Base-by-base conservation (phyloP, 768 basidiomycete genomes). In the Zangia roseola region DNA sequence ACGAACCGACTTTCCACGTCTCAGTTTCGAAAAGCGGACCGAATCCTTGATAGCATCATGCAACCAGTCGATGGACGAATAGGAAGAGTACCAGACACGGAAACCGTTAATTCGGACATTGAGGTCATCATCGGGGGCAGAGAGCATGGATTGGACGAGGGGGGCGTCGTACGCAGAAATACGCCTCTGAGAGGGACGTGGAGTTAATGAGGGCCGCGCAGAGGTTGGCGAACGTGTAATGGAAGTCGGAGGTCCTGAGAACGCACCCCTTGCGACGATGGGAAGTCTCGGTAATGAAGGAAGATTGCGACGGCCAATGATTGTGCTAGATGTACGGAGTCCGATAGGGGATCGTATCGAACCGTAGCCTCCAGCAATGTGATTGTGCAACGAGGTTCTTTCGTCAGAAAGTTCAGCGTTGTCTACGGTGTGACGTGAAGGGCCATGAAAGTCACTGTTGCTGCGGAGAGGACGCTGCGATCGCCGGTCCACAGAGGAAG, bases 11-110 rank as follows among this genome's bases (percentile, higher is more conserved):
- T 81, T 84, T 48, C 83, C 79, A 41, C 72, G 78, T 52, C 91
- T 76, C 16, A 95, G 74, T 42, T 81, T 78, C 28, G 86, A 80
- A 55, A 88, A 86, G 24, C 94, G 87, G 8, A 81, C 80, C 0
- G 92, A 91, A 62, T 95, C 92, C 68, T 97, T 94, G 73, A 97
- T 91, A 34, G 91, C 81, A 71, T 97, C 95, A 60, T 97, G 95
- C 45, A 97, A 74, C 95, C 94, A 97, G 68, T 97, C 94, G 48
- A 95, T 87, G 17, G 89, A 92, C 0, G 90, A 84, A 71, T 85
- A 95, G 3, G 88, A 90, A 10, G 87, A 84, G 67, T 92, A 93
- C 91, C 68, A 69, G 28, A 93, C 90, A 23, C 91, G 86, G 48
- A 91, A 84, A 30, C 94, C 94, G 57, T 95, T 95, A 41, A 83